phyloP scores from a whole-genome alignment of 768 basidiomycete species.

The Serendipita vermifera region DNA sequence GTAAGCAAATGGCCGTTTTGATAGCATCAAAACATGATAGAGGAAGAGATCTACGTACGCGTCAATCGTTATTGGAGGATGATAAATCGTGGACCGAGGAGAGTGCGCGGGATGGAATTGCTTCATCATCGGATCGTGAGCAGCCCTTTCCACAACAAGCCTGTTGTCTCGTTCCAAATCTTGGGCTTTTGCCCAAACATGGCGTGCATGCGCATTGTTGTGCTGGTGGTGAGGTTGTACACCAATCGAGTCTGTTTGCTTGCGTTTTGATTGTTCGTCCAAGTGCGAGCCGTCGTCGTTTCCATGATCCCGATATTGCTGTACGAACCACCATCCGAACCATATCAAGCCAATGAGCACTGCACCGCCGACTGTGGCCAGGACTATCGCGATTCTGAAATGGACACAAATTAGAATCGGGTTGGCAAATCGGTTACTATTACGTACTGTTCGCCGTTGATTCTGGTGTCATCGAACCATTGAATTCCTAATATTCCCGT shows the following conservation, averaged over 20 bases:
- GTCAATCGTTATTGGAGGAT: too few species aligned
- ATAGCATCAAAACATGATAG: too few species aligned
- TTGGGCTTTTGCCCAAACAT: neutral
- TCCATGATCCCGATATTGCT: neutral
- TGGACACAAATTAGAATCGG: neutral
- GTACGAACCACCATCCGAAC: neutral
- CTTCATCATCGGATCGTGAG: conserved; percentile 1
- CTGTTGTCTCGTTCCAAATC: neutral
- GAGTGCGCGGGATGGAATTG: neutral
- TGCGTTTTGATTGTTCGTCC: neutral
- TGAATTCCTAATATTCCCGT: conserved; percentile 6
- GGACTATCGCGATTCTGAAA: neutral
- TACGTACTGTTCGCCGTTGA: neutral
- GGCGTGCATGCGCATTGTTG: too few species aligned
- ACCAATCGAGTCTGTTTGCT: neutral
- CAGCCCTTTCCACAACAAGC: neutral
- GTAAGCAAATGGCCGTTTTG: too few species aligned
- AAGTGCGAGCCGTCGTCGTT: neutral
- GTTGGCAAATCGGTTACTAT: neutral
- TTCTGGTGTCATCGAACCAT: conserved; percentile 5
- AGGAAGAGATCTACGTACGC: too few species aligned
- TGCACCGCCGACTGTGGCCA: neutral
- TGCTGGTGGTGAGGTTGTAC: neutral
- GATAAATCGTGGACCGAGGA: too few species aligned
- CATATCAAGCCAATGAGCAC: neutral